Evolutionary conservation across 169 alveolate species (phyloP).

Genomic region (Plasmodium relictum): DNA sequence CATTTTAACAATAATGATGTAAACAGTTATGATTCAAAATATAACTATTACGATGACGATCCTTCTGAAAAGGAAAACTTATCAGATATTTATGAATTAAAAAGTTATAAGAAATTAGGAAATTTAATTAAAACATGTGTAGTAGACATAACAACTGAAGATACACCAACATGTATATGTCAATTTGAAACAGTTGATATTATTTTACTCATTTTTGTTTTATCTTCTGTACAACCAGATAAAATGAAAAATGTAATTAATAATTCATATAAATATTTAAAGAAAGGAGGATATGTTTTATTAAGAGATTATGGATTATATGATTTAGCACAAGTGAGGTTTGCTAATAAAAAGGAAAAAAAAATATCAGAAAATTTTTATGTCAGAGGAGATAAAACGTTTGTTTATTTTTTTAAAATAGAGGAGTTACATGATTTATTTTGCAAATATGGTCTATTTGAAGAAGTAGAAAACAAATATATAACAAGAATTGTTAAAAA

Average conservation of each 20-base stretch:
- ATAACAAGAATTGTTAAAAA: conserved; percentile 73
- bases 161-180: conserved; percentile 32
- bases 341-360: conserved; percentile 90
- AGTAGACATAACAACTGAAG: conserved; percentile 68
- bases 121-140: conserved; percentile 76
- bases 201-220: conserved; percentile 90
- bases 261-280: conserved; percentile 87
- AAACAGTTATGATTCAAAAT: neutral
- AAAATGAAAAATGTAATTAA: conserved; percentile 83
- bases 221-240: conserved; percentile 94
- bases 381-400: conserved; percentile 93
- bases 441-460: conserved; percentile 48
- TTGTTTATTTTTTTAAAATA: conserved; percentile 91
- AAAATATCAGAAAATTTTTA: conserved; percentile 94
- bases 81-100: conserved; percentile 23
- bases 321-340: conserved; percentile 92
- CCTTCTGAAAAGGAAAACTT: neutral
- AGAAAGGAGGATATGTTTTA: conserved; percentile 90
- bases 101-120: conserved; percentile 55
- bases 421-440: conserved; percentile 87
- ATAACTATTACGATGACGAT: neutral
- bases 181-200: conserved; percentile 85
- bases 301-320: conserved; percentile 95
- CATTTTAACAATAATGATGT: neutral
- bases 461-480: conserved; percentile 64